These are phyloP conservation scores for Microbotryum silenes-acaulis DNA, from an alignment of 1,284 basidiomycete genomes.

Conservation along the genomic window DNA sequence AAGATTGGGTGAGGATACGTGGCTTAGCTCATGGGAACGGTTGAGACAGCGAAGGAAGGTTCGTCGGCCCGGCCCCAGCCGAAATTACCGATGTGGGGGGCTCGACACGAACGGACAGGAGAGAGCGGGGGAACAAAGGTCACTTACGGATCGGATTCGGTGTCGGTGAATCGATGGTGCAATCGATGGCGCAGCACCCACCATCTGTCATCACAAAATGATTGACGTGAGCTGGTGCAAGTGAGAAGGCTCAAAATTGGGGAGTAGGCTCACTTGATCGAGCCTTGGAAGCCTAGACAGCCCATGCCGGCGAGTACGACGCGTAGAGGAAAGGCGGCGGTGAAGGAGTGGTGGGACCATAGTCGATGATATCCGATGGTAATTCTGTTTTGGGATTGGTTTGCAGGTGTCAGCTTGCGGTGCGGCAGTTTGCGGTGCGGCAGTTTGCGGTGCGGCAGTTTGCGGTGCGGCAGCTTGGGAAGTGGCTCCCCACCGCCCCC, in stretches of 20 bases:
- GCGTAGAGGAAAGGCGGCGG: conserved; percentile 52
- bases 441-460: too few relatives aligned
- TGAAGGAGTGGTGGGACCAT: conserved; percentile 65
- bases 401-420: not conserved
- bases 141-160: conserved; percentile 52
- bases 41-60: not conserved
- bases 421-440: not conserved
- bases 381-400: conserved; percentile 45
- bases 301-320: conserved; percentile 57
- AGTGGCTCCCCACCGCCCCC: not conserved
- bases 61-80: not conserved
- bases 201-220: conserved; percentile 6
- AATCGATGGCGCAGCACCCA: conserved; percentile 67
- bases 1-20: not conserved
- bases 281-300: conserved; percentile 60
- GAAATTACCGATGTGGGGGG: not conserved
- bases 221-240: not conserved
- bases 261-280: conserved; percentile 46
- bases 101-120: not conserved
- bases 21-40: too few relatives aligned
- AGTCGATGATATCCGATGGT: conserved; percentile 68
- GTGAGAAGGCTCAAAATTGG: not conserved
- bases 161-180: conserved; percentile 54
- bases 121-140: not conserved
- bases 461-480: too few relatives aligned